phyloP scores from a whole-genome alignment of 495 filamentous ascomycete species.

The Neurospora sublineolata region DNA sequence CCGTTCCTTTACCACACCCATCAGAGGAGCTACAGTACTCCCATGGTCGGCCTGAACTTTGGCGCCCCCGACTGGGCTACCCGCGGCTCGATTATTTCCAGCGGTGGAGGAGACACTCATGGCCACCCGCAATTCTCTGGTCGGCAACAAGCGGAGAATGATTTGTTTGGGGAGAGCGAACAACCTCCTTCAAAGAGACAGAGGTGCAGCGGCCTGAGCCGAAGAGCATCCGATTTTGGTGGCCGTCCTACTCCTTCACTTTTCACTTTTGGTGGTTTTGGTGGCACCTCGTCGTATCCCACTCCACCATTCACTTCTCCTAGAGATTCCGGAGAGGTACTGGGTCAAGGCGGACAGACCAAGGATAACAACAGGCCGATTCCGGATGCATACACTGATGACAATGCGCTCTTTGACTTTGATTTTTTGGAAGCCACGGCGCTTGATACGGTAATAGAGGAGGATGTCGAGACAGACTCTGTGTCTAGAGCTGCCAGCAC shows the following conservation, averaged over 20 bases:
- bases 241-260: neutral
- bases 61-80: neutral
- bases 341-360: neutral
- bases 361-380: neutral
- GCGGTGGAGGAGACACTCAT: neutral
- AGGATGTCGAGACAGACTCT: neutral
- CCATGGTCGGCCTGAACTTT: neutral
- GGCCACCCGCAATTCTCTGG: neutral
- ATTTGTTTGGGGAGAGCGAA: neutral
- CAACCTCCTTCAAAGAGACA: neutral
- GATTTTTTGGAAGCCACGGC: constrained; percentile 2
- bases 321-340: neutral
- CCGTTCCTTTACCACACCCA: neutral
- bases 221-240: neutral
- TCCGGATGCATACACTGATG: neutral
- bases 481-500: neutral
- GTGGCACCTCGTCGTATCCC: neutral
- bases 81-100: neutral
- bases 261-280: neutral
- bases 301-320: neutral
- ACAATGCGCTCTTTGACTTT: constrained; percentile 3
- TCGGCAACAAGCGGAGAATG: neutral
- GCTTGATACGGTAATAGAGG: neutral
- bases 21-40: neutral
- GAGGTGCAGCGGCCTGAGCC: neutral